Base-by-base conservation (phyloP, 1,139 yeast genomes). In the Hemisphaericaspora subhashii region DNA sequence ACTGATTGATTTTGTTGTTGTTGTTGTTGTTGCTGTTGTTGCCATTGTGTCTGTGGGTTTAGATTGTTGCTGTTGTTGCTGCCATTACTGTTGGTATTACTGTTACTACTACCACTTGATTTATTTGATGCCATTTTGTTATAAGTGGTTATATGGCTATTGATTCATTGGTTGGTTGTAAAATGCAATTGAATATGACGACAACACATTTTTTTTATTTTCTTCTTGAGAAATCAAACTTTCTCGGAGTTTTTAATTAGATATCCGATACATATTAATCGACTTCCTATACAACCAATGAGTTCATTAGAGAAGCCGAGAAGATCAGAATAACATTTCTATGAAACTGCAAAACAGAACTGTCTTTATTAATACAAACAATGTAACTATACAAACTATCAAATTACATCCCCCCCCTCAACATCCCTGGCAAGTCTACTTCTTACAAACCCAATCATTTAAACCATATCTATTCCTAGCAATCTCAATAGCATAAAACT, bases 401-500 rank as follows among this genome's bases (percentile, higher is more conserved):
- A n/a, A n/a, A n/a, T n/a, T n/a, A n/a, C n/a, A n/a, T n/a, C n/a
- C n/a, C n/a, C n/a, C n/a, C n/a, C n/a, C n/a, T n/a, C n/a, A n/a
- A n/a, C n/a, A n/a, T n/a, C n/a, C n/a, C n/a, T n/a, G n/a, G n/a
- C n/a, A n/a, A n/a, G 10, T 17, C 27, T 38, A 38, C 32, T 38
- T 41, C 39, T 43, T 36, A 30, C 39, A 36, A 18, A 82, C 75
- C 99, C 99, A 92, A 67, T 92, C 97, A 65, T 92, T 94, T 58
- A 87, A 76, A 29, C 96, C 95, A 50, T 77, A 76, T 64, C 82
- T 85, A 68, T 94, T 94, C 77, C 99, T 84, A 47, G 88, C 89
- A 50, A 92, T 86, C 68, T 92, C 99, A 57, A 89, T 77, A 40
- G 97, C 97, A 54, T 90, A 86, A 60, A 94, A 92, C 68, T 92